A percentile compares a stretch with the other conserved stretches of the same genome.
Conservation (phyloP, 177 flowering plant species). For the Vitis hybrid region DNA sequence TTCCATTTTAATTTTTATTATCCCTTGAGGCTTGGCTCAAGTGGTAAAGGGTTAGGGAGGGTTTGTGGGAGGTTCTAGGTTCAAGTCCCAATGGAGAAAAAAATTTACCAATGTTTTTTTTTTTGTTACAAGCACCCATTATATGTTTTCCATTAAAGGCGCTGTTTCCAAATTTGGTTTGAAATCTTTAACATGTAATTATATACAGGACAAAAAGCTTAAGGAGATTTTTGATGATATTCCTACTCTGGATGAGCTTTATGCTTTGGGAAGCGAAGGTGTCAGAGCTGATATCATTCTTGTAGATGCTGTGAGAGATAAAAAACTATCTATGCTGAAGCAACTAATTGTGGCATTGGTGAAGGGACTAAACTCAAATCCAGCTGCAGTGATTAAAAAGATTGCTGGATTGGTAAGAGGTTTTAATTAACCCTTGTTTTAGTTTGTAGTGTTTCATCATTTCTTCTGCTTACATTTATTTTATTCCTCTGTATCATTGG, state of each 20-base stretch:
- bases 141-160: too few relatives aligned
- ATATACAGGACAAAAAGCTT: constrained; percentile 72
- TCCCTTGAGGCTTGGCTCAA: too few relatives aligned
- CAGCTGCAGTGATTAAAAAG: constrained; percentile 86
- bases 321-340: constrained; percentile 86
- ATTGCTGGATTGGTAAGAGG: constrained; percentile 87
- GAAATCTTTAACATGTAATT: background rate
- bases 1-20: too few relatives aligned
- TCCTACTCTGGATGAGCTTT: constrained; percentile 85
- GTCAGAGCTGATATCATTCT: constrained; percentile 73
- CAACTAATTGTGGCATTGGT: constrained; percentile 73
- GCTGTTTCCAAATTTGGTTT: background rate
- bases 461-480: constrained; percentile 8
- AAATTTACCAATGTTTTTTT: too few relatives aligned
- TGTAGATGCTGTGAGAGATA: constrained; percentile 82
- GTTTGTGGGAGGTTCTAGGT: too few relatives aligned
- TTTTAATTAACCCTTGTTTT: background rate
- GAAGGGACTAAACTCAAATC: constrained; percentile 79
- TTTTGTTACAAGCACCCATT: too few relatives aligned
- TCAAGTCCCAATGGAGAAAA: too few relatives aligned
- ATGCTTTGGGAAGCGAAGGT: constrained; percentile 69
- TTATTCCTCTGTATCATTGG: background rate
- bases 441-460: background rate
- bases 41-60: too few relatives aligned
- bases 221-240: constrained; percentile 66